Conservation (phyloP, 2,329 filamentous ascomycete genomes). For the Arthrobotrys iridis region DNA sequence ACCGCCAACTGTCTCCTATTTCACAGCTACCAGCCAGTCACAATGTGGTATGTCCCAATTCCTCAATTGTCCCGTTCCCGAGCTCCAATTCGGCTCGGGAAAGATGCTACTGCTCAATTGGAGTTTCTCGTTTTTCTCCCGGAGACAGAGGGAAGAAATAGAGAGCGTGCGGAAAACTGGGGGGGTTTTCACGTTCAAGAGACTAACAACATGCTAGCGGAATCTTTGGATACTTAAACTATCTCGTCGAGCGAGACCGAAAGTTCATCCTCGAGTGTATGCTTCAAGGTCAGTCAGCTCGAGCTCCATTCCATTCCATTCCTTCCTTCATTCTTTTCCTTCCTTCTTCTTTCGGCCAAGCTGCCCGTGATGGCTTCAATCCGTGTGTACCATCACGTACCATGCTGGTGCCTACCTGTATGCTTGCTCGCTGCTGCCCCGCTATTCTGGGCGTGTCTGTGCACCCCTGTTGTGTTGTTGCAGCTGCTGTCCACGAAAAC, state of each 20-base stretch:
- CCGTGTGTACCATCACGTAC: neutral
- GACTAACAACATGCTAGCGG: constrained; percentile 68
- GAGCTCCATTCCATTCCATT: neutral
- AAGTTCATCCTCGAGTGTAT: constrained; percentile 95
- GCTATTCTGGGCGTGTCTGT: constrained; percentile 7
- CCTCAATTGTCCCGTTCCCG: constrained; percentile 9
- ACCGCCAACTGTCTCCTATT: neutral
- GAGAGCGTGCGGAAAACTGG: no score
- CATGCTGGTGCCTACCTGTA: neutral
- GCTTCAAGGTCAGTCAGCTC: constrained; percentile 76
- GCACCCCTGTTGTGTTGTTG: constrained; percentile 5
- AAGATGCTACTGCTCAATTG: no score
- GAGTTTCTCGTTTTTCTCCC: no score
- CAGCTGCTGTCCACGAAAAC: constrained; percentile 1
- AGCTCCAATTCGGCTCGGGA: constrained; percentile 2
- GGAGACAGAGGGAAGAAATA: no score
- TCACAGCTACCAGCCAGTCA: constrained; percentile 1
- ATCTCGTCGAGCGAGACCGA: constrained; percentile 98
- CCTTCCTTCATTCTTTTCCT: neutral
- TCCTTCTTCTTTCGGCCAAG: no score
- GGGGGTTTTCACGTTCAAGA: no score
- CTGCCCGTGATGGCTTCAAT: neutral
- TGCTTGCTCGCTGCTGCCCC: neutral
- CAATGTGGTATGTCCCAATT: constrained; percentile 46
- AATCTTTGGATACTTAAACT: constrained; percentile 99